A percentile compares a stretch with the other conserved stretches of the same genome.
phyloP scores from a whole-genome alignment of 768 basidiomycete genomes.

The Sarcodon sp. region DNA sequence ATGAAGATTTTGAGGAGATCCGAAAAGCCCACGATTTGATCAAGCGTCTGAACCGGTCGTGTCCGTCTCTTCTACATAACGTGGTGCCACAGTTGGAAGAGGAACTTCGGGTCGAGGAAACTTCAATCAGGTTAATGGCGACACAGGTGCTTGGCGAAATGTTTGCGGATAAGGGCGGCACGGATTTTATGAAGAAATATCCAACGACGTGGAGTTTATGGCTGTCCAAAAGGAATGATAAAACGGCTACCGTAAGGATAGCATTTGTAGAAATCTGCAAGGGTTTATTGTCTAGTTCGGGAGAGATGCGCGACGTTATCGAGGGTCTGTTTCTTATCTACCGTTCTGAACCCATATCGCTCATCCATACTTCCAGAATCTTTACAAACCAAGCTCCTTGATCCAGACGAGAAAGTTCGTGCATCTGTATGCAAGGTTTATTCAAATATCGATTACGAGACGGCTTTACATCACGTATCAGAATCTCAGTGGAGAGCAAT shows the following conservation, averaged over 20 bases:
- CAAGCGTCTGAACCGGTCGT: slow-evolving; percentile 66
- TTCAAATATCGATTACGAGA: slow-evolving; percentile 82
- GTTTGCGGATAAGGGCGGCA: slow-evolving; percentile 67
- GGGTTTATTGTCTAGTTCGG: slow-evolving; percentile 47
- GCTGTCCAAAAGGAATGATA: slow-evolving; percentile 72
- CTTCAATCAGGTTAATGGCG: slow-evolving; percentile 62
- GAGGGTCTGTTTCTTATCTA: slow-evolving; percentile 41
- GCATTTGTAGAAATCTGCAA: slow-evolving; percentile 64
- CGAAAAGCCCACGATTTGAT: slow-evolving; percentile 76
- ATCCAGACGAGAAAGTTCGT: slow-evolving; percentile 88
- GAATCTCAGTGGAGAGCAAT: slow-evolving; percentile 47
- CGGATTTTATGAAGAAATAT: slow-evolving; percentile 69
- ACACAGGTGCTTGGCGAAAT: slow-evolving; percentile 84
- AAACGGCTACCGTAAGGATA: slow-evolving; percentile 52
- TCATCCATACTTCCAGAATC: slow-evolving; percentile 27
- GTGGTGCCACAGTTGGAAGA: slow-evolving; percentile 92
- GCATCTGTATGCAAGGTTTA: slow-evolving; percentile 75
- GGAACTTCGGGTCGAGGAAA: slow-evolving; percentile 68
- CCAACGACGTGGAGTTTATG: slow-evolving; percentile 79
- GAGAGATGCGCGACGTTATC: slow-evolving; percentile 55
- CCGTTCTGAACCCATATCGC: slow-evolving; percentile 1
- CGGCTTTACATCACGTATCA: slow-evolving; percentile 70
- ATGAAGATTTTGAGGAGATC: slow-evolving; percentile 59
- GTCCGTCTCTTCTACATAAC: slow-evolving; percentile 72
- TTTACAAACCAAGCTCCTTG: slow-evolving; percentile 52